A percentile compares a stretch with the other conserved stretches of the same genome.
These are phyloP conservation scores for Boletellus ananas DNA, from an alignment of 768 basidiomycete genomes.

Conservation along the genomic window DNA sequence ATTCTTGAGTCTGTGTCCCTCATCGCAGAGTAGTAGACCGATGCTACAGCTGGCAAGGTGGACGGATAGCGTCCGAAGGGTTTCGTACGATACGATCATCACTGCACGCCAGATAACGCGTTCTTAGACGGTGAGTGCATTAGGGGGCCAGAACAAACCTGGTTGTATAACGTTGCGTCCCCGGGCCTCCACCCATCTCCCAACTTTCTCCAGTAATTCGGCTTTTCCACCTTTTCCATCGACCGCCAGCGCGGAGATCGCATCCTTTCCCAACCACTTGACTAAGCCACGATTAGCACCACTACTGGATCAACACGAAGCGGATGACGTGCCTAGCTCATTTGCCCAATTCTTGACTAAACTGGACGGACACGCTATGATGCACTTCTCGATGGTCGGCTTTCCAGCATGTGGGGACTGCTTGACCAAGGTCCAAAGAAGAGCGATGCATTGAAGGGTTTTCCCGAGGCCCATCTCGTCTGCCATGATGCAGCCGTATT, in stretches of 20 bases:
- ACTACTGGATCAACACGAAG: neutral
- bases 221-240: slow-evolving; percentile 91
- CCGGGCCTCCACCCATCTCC: slow-evolving; percentile 83
- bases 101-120: slow-evolving; percentile 43
- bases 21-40: slow-evolving; percentile 92
- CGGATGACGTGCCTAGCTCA: slow-evolving; percentile 68
- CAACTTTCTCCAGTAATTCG: slow-evolving; percentile 73
- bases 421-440: slow-evolving; percentile 93
- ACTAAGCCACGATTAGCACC: slow-evolving; percentile 41
- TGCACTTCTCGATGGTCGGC: slow-evolving; percentile 91
- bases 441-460: slow-evolving; percentile 92
- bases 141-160: slow-evolving; percentile 43
- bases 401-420: slow-evolving; percentile 89
- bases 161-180: slow-evolving; percentile 91
- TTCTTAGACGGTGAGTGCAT: neutral
- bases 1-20: slow-evolving; percentile 96
- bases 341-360: slow-evolving; percentile 99
- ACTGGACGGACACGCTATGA: slow-evolving; percentile 96
- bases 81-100: slow-evolving; percentile 99
- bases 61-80: slow-evolving; percentile 73
- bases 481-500: slow-evolving; percentile 97
- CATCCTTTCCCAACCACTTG: slow-evolving; percentile 91
- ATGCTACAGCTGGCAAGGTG: slow-evolving; percentile 79
- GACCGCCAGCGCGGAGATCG: slow-evolving; percentile 78
- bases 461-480: slow-evolving; percentile 99